Evolutionary conservation across 306 rosid genomes (phyloP).

Genomic region (Fragaria nilgerrensis): DNA sequence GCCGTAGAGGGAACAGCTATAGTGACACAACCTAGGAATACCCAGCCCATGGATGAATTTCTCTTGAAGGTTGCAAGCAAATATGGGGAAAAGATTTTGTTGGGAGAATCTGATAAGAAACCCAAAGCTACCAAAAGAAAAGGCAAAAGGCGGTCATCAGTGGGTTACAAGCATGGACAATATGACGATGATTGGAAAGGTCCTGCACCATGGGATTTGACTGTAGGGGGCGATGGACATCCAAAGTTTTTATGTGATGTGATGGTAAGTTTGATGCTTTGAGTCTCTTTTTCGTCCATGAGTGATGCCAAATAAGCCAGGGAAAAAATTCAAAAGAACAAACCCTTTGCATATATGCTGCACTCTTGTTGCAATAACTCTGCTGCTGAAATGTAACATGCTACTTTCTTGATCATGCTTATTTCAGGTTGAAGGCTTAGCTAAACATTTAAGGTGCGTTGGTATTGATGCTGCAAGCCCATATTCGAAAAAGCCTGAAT

Average conservation of each 20-base stretch:
- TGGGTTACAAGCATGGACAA: constrained; percentile 43
- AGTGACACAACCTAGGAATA: constrained; percentile 36
- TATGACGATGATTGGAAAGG: constrained; percentile 62
- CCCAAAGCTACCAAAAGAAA: constrained; percentile 57
- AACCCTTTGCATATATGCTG: not conserved
- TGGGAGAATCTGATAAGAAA: constrained; percentile 63
- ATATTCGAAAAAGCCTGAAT: constrained; percentile 66
- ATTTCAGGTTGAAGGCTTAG: constrained; percentile 90
- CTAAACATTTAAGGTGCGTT: constrained; percentile 90
- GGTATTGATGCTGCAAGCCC: constrained; percentile 95
- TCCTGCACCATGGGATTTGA: constrained; percentile 67
- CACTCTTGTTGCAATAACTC: not conserved
- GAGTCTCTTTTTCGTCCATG: not conserved
- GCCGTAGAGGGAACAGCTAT: constrained; percentile 35
- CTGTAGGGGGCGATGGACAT: constrained; percentile 69
- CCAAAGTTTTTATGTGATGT: constrained; percentile 90
- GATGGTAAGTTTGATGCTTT: constrained; percentile 56
- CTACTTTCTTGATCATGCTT: constrained; percentile 21
- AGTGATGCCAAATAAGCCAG: constrained; percentile 13
- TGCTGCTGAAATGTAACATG: constrained; percentile 1
- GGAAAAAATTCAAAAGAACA: not conserved
- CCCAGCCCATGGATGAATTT: constrained; percentile 59
- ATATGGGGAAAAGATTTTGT: constrained; percentile 59
- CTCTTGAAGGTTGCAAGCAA: constrained; percentile 55
- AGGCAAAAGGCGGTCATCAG: constrained; percentile 47